Conservation (phyloP, 371 early-diverging fungal species). For the Zychaea mexicana region DNA sequence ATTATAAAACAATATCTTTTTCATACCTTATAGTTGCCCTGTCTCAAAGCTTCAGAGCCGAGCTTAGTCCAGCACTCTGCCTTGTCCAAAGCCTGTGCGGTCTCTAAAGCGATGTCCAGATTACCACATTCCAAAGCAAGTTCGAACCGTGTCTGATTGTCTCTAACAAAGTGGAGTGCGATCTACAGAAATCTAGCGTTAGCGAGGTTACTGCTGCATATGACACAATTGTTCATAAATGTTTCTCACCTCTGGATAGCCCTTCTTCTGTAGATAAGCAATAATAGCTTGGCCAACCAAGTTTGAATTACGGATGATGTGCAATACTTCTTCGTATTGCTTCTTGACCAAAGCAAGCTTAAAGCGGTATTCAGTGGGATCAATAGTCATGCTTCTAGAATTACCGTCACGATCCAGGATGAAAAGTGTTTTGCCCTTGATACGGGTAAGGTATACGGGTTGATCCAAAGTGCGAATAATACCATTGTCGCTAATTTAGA, state of each 20-base stretch:
- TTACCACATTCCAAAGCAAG: slow-evolving; percentile 96
- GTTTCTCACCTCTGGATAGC: slow-evolving; percentile 83
- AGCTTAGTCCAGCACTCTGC: slow-evolving; percentile 89
- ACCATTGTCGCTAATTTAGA: slow-evolving; percentile 79
- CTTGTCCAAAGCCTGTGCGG: slow-evolving; percentile 85
- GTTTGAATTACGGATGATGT: slow-evolving; percentile 93
- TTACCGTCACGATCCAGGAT: slow-evolving; percentile 89
- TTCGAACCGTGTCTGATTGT: slow-evolving; percentile 93
- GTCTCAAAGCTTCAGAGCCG: slow-evolving; percentile 83
- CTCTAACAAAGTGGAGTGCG: slow-evolving; percentile 98
- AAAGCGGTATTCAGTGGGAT: slow-evolving; percentile 98
- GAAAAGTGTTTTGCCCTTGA: slow-evolving; percentile 83
- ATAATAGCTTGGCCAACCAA: slow-evolving; percentile 98
- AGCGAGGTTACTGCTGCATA: too few species aligned
- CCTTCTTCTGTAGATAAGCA: slow-evolving; percentile 97
- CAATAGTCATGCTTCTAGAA: slow-evolving; percentile 84
- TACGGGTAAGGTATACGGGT: slow-evolving; percentile 87
- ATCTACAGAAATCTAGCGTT: slow-evolving; percentile 49
- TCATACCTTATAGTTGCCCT: slow-evolving; percentile 82
- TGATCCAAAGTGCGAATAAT: slow-evolving; percentile 96
- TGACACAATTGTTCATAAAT: too few species aligned
- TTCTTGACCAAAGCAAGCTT: slow-evolving; percentile 90
- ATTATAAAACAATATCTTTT: neutral
- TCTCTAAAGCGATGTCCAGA: slow-evolving; percentile 89
- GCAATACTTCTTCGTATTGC: slow-evolving; percentile 91